These are phyloP conservation scores for Leishmania major DNA, from an alignment of 208 protist species.

Conservation along the genomic window DNA sequence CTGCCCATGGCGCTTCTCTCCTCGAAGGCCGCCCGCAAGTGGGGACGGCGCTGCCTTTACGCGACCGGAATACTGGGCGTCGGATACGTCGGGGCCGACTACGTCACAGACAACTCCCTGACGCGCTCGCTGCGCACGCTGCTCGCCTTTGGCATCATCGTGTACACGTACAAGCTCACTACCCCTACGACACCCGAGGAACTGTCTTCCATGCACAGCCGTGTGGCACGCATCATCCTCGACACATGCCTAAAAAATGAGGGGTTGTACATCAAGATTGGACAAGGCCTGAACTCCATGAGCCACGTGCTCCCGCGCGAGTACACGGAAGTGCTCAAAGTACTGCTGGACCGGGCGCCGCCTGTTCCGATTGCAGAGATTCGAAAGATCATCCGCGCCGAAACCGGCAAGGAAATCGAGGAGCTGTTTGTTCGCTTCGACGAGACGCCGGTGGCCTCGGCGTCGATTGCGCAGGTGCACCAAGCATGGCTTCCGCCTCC, in stretches of 20 bases:
- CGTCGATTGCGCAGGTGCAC: conserved; percentile 96
- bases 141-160: conserved; percentile 36
- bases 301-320: conserved; percentile 87
- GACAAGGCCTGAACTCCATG: conserved; percentile 85
- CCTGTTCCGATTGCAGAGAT: conserved; percentile 55
- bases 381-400: conserved; percentile 52
- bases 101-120: conserved; percentile 58
- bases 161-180: conserved; percentile 69
- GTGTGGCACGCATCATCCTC: conserved; percentile 49
- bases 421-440: conserved; percentile 92
- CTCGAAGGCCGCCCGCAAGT: conserved; percentile 3
- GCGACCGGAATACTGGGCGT: conserved; percentile 25
- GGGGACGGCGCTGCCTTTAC: conserved; percentile 34
- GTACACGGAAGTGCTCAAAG: conserved; percentile 75
- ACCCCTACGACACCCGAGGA: conserved; percentile 62
- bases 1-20: neutral
- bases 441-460: conserved; percentile 88
- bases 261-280: conserved; percentile 91
- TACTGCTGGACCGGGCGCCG: conserved; percentile 75
- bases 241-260: conserved; percentile 79
- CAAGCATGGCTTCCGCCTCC: conserved; percentile 53
- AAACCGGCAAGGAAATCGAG: conserved; percentile 58
- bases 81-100: conserved; percentile 39
- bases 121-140: conserved; percentile 70
- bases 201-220: conserved; percentile 52